Percentiles rank a stretch among this genome's conserved stretches.
Conservation (phyloP, 2,329 filamentous ascomycete species). For the Triangularia setosa region DNA sequence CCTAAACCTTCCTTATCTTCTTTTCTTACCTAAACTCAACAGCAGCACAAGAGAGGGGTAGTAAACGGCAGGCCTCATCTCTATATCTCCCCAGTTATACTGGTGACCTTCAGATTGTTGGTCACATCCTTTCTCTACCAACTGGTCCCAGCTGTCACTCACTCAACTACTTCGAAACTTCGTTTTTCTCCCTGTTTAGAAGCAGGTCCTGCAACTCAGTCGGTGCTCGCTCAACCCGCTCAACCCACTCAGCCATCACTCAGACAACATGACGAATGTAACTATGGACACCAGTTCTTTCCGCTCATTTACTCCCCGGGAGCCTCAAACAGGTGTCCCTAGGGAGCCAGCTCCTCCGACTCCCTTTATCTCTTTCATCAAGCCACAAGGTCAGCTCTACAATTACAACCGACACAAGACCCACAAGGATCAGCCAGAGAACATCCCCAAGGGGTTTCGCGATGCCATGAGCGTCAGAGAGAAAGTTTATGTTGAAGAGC, state of each 20-base stretch:
- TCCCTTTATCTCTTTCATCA: conserved; percentile 46
- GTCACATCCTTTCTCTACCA: not conserved
- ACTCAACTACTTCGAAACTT: not conserved
- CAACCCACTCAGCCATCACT: not conserved
- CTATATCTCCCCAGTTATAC: not conserved
- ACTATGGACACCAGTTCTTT: not conserved
- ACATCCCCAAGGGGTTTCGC: conserved; percentile 53
- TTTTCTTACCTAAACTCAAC: not conserved
- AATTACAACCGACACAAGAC: conserved; percentile 41
- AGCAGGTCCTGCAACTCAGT: not conserved
- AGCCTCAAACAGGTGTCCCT: not conserved
- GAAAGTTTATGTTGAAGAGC: conserved; percentile 58
- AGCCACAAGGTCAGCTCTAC: conserved; percentile 43
- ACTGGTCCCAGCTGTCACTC: not conserved
- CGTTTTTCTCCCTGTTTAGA: not conserved
- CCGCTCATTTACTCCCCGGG: not conserved
- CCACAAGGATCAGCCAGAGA: conserved; percentile 39
- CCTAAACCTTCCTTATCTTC: not conserved
- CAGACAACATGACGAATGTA: not conserved
- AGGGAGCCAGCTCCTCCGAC: conserved; percentile 28
- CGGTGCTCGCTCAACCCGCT: too few species aligned
- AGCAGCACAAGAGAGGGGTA: not conserved
- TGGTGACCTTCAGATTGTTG: not conserved
- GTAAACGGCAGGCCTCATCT: not conserved
- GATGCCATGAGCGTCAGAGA: conserved; percentile 62